Evolutionary conservation across 2,329 filamentous ascomycete genomes (phyloP).

Genomic region (Cladorrhinum sp.): DNA sequence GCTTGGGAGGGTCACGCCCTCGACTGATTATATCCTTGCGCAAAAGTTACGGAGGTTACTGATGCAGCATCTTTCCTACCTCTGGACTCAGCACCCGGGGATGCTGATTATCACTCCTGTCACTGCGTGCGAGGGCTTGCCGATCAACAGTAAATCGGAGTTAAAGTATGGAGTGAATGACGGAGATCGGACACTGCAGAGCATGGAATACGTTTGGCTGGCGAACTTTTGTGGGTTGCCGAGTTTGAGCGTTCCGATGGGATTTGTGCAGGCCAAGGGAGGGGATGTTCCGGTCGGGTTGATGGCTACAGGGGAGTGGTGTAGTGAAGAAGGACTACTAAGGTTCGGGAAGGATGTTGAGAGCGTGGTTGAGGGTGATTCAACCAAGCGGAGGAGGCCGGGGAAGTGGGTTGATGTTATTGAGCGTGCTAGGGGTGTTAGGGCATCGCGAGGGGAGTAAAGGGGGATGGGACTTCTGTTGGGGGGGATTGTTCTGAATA

Average conservation of each 20-base stretch:
- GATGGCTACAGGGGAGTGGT: constrained; percentile 57
- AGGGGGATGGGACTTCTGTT: constrained; percentile 42
- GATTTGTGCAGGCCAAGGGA: constrained; percentile 38
- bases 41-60: constrained; percentile 67
- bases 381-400: neutral
- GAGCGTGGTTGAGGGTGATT: constrained; percentile 31
- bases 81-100: constrained; percentile 64
- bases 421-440: constrained; percentile 30
- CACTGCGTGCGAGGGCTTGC: constrained; percentile 49
- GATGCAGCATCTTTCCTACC: constrained; percentile 66
- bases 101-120: constrained; percentile 71
- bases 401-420: constrained; percentile 47
- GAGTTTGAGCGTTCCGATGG: constrained; percentile 44
- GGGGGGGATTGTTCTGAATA: no score
- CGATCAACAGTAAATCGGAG: constrained; percentile 37
- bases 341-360: constrained; percentile 49
- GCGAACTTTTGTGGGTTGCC: constrained; percentile 51
- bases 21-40: constrained; percentile 65
- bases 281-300: constrained; percentile 51
- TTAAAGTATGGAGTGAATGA: constrained; percentile 43
- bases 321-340: constrained; percentile 47
- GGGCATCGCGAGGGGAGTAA: constrained; percentile 6
- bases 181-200: constrained; percentile 44
- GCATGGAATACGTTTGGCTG: constrained; percentile 51
- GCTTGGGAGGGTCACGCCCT: constrained; percentile 59